Evolutionary conservation across 2,329 filamentous ascomycete species (phyloP).

Genomic region (Phialocephala subalpina): DNA sequence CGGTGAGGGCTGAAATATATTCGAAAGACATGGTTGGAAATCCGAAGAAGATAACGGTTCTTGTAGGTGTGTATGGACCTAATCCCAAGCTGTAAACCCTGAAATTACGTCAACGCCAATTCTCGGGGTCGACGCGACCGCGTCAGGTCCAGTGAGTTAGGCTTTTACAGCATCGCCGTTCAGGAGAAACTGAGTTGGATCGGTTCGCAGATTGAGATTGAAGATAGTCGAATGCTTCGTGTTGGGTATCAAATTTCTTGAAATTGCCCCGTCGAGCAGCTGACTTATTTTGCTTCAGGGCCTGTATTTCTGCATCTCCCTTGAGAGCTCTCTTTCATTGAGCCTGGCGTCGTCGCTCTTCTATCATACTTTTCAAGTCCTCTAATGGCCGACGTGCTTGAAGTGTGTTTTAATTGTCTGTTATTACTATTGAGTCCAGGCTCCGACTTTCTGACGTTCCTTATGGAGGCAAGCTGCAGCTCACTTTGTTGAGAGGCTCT

Average conservation of each 20-base stretch:
- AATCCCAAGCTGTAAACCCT: not conserved
- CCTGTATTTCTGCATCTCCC: not conserved
- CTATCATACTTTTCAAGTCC: not conserved
- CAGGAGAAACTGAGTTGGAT: not conserved
- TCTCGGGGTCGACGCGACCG: not conserved
- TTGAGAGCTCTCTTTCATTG: not conserved
- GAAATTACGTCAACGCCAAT: not conserved
- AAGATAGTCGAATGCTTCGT: not conserved
- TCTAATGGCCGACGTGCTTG: not conserved
- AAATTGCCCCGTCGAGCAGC: not conserved
- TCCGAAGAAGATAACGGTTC: not conserved
- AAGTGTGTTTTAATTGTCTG: not conserved
- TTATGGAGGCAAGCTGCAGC: no score
- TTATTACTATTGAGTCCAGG: not conserved
- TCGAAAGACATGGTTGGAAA: not conserved
- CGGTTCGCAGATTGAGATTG: not conserved
- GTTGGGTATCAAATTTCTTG: not conserved
- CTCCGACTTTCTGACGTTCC: no score
- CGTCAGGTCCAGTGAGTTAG: not conserved
- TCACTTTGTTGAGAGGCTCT: not conserved
- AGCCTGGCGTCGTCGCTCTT: conserved; percentile 2
- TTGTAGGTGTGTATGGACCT: not conserved
- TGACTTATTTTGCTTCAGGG: not conserved
- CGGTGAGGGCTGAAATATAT: not conserved
- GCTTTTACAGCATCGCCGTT: not conserved